A percentile compares a stretch with the other conserved stretches of the same genome.
phyloP scores from a whole-genome alignment of 768 basidiomycete species.

The Galerina sulciceps region DNA sequence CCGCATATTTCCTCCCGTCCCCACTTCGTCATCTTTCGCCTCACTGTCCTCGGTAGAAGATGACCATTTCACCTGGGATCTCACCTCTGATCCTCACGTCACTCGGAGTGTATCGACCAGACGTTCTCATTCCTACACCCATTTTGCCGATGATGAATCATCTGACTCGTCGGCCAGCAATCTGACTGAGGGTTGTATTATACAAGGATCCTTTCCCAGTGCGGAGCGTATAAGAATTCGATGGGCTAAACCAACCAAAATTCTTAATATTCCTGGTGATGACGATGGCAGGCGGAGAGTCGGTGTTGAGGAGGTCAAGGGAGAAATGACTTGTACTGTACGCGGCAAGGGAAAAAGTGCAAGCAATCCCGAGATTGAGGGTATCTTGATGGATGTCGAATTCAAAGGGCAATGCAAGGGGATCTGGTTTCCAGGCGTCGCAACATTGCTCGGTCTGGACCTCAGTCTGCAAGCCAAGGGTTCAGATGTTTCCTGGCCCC shows the following conservation, averaged over 20 bases:
- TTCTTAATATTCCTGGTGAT: constrained; percentile 44
- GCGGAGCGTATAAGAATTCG: constrained; percentile 76
- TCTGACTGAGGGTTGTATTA: constrained; percentile 62
- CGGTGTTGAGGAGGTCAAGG: constrained; percentile 69
- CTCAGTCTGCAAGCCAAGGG: constrained; percentile 70
- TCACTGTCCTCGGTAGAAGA: constrained; percentile 80
- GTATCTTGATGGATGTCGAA: constrained; percentile 66
- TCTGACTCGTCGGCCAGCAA: constrained; percentile 67
- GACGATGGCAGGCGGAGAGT: constrained; percentile 66
- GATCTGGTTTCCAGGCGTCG: constrained; percentile 84
- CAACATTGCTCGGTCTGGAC: constrained; percentile 80
- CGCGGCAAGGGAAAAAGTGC: constrained; percentile 50
- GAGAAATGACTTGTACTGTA: constrained; percentile 66
- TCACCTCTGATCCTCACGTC: constrained; percentile 78
- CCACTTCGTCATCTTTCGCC: constrained; percentile 62
- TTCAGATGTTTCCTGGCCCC: constrained; percentile 71
- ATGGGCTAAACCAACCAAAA: constrained; percentile 72
- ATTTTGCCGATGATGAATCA: constrained; percentile 84
- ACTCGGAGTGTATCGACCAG: constrained; percentile 54
- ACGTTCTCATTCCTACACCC: constrained; percentile 61
- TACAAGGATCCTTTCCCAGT: constrained; percentile 81
- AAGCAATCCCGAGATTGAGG: constrained; percentile 45
- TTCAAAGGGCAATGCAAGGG: constrained; percentile 78
- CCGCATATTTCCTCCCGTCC: constrained; percentile 69
- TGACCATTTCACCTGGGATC: constrained; percentile 70